These are phyloP conservation scores for Aspergillus avenaceus DNA, from an alignment of 495 filamentous ascomycete species.

Conservation along the genomic window DNA sequence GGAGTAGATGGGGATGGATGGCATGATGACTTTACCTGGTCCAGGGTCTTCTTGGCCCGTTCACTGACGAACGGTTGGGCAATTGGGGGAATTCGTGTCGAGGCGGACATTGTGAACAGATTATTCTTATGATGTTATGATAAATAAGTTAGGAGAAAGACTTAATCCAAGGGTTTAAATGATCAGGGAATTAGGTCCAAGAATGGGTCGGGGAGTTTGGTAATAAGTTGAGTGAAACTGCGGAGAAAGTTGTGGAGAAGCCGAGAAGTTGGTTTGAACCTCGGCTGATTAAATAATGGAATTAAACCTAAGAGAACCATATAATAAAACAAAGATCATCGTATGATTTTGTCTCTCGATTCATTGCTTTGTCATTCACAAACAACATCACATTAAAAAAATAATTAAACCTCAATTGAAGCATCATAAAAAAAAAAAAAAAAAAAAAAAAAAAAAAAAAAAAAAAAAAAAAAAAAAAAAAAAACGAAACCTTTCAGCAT, in stretches of 20 bases:
- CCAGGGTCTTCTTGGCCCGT: slow-evolving; percentile 68
- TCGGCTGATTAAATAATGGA: slow-evolving; percentile 4
- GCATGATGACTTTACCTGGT: slow-evolving; percentile 56
- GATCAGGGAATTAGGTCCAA: too few species aligned
- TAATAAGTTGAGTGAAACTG: slow-evolving; percentile 2
- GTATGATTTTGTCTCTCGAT: too few species aligned
- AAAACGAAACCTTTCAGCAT: slow-evolving; percentile 14
- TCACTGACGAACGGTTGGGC: slow-evolving; percentile 71
- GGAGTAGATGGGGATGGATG: neutral
- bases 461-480: slow-evolving; percentile 28
- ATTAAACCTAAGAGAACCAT: too few species aligned
- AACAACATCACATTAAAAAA: neutral
- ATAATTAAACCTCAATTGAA: neutral
- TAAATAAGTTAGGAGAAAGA: neutral
- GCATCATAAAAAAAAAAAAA: slow-evolving; percentile 29
- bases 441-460: slow-evolving; percentile 20
- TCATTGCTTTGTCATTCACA: neutral
- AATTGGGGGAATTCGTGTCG: slow-evolving; percentile 61
- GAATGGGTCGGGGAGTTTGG: slow-evolving; percentile 18
- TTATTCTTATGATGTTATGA: neutral
- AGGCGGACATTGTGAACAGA: slow-evolving; percentile 49
- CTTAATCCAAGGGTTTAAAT: too few species aligned
- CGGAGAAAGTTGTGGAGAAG: slow-evolving; percentile 18
- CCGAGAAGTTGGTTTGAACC: slow-evolving; percentile 4
- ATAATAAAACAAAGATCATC: too few species aligned